phyloP scores from a whole-genome alignment of 169 alveolate species.

The Plasmodium billcollinsi region DNA sequence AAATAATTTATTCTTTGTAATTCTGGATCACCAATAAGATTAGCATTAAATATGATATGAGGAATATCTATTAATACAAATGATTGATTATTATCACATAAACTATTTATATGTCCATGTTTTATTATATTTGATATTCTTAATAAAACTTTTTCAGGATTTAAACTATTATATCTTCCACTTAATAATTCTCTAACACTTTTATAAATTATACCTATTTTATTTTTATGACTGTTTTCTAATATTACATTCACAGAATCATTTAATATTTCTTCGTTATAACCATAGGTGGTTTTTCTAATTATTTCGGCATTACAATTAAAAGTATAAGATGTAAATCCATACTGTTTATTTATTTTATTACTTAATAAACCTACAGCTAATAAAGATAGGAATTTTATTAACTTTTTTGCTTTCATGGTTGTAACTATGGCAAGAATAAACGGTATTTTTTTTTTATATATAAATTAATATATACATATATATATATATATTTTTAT shows the following conservation, averaged over 20 bases:
- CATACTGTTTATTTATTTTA: too few relatives aligned
- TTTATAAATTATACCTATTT: slow-evolving; percentile 1
- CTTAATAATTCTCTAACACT: slow-evolving; percentile 37
- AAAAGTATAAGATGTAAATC: too few relatives aligned
- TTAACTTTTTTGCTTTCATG: too few relatives aligned
- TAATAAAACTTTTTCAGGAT: slow-evolving; percentile 14
- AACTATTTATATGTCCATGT: slow-evolving; percentile 20
- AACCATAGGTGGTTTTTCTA: neutral
- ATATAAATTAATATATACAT: too few relatives aligned
- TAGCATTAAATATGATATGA: slow-evolving; percentile 29
- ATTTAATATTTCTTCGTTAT: neutral
- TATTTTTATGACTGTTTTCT: neutral
- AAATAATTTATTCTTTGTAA: slow-evolving; percentile 31
- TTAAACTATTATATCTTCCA: slow-evolving; percentile 40
- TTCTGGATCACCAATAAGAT: slow-evolving; percentile 30
- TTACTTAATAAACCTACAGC: too few relatives aligned
- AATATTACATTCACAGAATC: slow-evolving; percentile 27
- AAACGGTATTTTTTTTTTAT: too few relatives aligned
- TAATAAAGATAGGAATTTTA: too few relatives aligned
- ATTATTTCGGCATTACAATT: slow-evolving; percentile 3
- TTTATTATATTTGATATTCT: slow-evolving; percentile 41
- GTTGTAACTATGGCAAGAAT: too few relatives aligned
- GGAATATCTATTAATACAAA: slow-evolving; percentile 32
- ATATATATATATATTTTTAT: too few relatives aligned
- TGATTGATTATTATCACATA: slow-evolving; percentile 44